Evolutionary conservation across 371 early-diverging fungal species (phyloP), one percentile per base, ranked within the genome.

Genomic region (Mortierella sp.): DNA sequence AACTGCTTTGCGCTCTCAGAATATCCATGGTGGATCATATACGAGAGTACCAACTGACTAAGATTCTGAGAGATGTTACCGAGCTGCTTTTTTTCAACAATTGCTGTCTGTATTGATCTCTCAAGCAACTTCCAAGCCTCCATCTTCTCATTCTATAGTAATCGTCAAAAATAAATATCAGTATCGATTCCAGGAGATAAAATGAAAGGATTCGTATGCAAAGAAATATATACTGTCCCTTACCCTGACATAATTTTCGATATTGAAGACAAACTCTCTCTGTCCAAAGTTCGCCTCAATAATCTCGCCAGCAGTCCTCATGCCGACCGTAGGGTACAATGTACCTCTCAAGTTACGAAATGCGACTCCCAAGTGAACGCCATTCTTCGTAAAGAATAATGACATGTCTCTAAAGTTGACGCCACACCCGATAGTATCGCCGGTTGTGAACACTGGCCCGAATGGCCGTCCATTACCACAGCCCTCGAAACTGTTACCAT

Each of bases 361-460:
- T 11, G 86, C 87, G 37, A 85, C 79, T 47, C 92, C 97, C 30
- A 98, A 88, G 72, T 88, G 87, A 9, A 88, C 86, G 5, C 99
- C 99, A 77, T 98, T 98, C 78, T 95, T 97, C 18, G 97, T 97
- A 85, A 93, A 99, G 73, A 96, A 97, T 2, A 94, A 89, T 3
- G 93, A 88, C 63, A 83, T 88, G 58, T 87, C 88, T 30, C 87
- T 74, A 84, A 97, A 96, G 84, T 98, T 95, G 54, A 98, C 79
- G 12, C 96, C 91, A 81, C 97, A 98, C 8, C 99, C 99, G 58
- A 97, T 91, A 0, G 92, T 89, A 78, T 98, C 99, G 14, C 96
- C 96, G 2, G 96, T 97, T 24, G 93, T 91, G 70, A 93, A 99
- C 9, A 89, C 90, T 16, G 98, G 99, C 0, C 99, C 99, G 77